Conservation (phyloP, 345 rosid species). For the Brassica rapa region DNA sequence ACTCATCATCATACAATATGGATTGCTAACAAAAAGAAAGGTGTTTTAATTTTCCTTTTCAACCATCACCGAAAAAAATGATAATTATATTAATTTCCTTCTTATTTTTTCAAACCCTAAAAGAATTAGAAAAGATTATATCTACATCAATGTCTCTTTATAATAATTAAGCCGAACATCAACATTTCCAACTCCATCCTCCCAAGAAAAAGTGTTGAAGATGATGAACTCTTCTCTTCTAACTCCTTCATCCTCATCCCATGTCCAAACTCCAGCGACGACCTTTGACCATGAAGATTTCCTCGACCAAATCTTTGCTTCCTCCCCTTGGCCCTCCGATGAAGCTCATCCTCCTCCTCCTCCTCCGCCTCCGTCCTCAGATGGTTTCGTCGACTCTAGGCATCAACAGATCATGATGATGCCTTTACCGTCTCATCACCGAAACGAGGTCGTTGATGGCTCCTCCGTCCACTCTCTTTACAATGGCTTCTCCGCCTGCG, state of each 20-base stretch:
- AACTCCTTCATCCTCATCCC: conserved; percentile 37
- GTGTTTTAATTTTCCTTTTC: not conserved
- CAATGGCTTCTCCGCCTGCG: conserved; percentile 56
- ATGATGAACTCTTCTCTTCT: conserved; percentile 40
- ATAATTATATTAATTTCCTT: not conserved
- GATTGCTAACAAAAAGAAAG: conserved; percentile 13
- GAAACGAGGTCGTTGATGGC: conserved; percentile 35
- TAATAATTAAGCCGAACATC: conserved; percentile 25
- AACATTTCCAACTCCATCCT: conserved; percentile 28
- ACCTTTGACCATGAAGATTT: conserved; percentile 66
- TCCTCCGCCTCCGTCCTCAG: conserved; percentile 16
- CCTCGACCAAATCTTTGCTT: conserved; percentile 76
- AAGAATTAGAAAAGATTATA: not conserved
- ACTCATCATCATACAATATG: conserved; percentile 17
- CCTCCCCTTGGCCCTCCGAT: conserved; percentile 51
- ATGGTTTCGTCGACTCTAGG: conserved; percentile 49
- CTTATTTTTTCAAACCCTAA: not conserved
- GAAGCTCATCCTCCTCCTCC: conserved; percentile 24
- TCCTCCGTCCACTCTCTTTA: conserved; percentile 44
- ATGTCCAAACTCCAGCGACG: conserved; percentile 34
- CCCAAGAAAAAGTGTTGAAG: conserved; percentile 12
- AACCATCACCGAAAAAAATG: not conserved
- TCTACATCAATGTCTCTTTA: conserved; percentile 37
- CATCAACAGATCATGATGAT: conserved; percentile 51
- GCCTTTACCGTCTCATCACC: conserved; percentile 26